Base-by-base conservation (phyloP, 768 basidiomycete species). In the Lactarius psammicola region DNA sequence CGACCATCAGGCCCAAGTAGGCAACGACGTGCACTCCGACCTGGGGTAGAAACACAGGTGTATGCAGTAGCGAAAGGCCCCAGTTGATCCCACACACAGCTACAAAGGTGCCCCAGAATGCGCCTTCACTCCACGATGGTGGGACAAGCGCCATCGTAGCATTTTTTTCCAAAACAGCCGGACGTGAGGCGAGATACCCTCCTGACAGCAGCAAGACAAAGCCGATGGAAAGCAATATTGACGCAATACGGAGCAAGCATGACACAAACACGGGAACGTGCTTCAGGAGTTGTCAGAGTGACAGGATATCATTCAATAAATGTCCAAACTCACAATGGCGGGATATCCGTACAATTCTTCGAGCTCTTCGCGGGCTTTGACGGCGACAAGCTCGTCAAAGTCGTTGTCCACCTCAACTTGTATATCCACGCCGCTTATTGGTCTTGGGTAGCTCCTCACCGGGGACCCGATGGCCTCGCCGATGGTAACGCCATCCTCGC, bases 271-370 rank as follows among this genome's bases (percentile, higher is more conserved):
- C 85, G 0, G 92, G 92, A 34, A 94, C 90, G 67, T 81, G 81
- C 90, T 90, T 71, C 26, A 20, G 23, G 7, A 5, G 10, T 13
- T 6, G n/a, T 34, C 26, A 53, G 64, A 20, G 40, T 34, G 69
- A 64, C 67, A 15, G 8, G 23, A 2, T 15, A 26, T 26, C 13
- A 13, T 51, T 51, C 4, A 13, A 23, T 17, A 11, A 54, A 53
- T 56, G 15, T 49, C 53, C 15, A 31, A 13, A 85, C 88, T 69
- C 74, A 92, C 90, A 55, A 94, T 85, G 44, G 88, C 80, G 3
- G 92, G 88, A n/a, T 89, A 75, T 1, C 92, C 92, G 71, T 91
- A 93, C 6, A 92, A 80, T 57, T 86, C 85, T 72, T 93, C 92
- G 44, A 94, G 75, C 65, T 94, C 92, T 72, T 90, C 87, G 49